Evolutionary conservation across 2,329 filamentous ascomycete species (phyloP).

Genomic region (Monilinia fructicola): DNA sequence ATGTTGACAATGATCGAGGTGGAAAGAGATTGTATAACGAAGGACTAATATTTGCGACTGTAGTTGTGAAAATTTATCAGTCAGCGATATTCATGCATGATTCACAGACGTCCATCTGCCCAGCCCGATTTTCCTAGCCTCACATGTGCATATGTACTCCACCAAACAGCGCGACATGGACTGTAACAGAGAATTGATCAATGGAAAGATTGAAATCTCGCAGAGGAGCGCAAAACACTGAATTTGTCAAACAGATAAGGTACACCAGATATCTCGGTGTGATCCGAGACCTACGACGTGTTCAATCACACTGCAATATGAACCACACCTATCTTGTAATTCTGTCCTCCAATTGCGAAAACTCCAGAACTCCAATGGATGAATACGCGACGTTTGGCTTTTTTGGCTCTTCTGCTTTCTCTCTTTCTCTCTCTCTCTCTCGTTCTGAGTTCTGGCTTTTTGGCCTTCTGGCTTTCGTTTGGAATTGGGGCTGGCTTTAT

Average conservation of each 20-base stretch:
- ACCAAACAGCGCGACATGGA: constrained; percentile 17
- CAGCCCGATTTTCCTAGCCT: constrained; percentile 15
- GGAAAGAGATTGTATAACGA: constrained; percentile 17
- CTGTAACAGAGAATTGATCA: constrained; percentile 21
- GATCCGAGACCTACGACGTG: constrained; percentile 24
- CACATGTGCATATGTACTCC: constrained; percentile 20
- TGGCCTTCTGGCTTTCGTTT: not conserved
- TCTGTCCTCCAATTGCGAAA: constrained; percentile 3
- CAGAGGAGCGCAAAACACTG: constrained; percentile 15
- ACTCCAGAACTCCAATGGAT: constrained; percentile 5
- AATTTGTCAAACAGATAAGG: constrained; percentile 8
- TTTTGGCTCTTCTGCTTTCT: not conserved
- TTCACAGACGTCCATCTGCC: constrained; percentile 13
- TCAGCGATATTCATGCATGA: constrained; percentile 20
- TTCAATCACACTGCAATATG: constrained; percentile 14
- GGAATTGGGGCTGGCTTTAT: constrained; percentile 8
- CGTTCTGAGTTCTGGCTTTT: not conserved
- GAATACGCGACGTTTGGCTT: constrained; percentile 16
- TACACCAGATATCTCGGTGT: constrained; percentile 14
- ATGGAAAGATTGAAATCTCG: constrained; percentile 15
- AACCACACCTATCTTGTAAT: constrained; percentile 4
- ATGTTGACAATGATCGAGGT: constrained; percentile 19
- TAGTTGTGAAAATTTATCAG: constrained; percentile 12
- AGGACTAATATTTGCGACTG: constrained; percentile 20
- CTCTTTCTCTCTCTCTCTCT: no score